phyloP scores from a whole-genome alignment of 306 rosid genomes.

The Quercus bicolor region DNA sequence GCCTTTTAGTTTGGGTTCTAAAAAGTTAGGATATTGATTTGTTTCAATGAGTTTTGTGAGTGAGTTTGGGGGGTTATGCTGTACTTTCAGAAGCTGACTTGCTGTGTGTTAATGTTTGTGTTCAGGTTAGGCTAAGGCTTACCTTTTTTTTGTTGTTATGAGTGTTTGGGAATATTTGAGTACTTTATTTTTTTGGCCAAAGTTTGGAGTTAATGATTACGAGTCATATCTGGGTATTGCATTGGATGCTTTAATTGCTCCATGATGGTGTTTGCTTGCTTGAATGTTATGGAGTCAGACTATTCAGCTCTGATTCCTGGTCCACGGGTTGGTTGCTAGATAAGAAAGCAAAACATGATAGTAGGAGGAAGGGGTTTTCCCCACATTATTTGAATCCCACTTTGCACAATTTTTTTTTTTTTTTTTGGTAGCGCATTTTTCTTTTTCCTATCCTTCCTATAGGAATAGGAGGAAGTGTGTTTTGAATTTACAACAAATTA shows the following conservation, averaged over 20 bases:
- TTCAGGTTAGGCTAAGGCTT: neutral
- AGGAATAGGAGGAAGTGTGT: neutral
- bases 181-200: neutral
- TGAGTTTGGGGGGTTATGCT: neutral
- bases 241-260: neutral
- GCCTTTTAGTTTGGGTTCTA: neutral
- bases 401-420: no score
- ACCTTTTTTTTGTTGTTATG: neutral
- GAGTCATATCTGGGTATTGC: neutral
- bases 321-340: neutral
- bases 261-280: neutral
- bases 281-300: neutral
- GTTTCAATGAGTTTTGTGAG: neutral
- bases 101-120: neutral
- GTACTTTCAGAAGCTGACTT: neutral
- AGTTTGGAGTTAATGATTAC: neutral
- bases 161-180: neutral
- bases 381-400: no score
- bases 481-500: neutral
- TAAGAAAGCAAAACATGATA: no score
- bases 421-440: no score
- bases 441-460: no score
- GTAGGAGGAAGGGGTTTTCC: no score
- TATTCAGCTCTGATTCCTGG: neutral
- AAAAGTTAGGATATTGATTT: neutral